Conservation (phyloP, 306 rosid species). For the Lotus japonicus region DNA sequence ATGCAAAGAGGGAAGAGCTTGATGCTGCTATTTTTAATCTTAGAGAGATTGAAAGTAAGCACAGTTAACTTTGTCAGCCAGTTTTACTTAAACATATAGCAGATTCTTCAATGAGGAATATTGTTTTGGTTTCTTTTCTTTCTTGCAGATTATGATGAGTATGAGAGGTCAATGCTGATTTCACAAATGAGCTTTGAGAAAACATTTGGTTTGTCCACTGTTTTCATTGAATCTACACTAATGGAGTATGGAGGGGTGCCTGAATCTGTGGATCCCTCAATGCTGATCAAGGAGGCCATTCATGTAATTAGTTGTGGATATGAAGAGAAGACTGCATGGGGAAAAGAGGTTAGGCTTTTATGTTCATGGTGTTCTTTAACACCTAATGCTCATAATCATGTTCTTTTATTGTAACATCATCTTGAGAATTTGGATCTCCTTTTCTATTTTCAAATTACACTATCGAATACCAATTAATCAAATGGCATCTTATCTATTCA, state of each 20-base stretch:
- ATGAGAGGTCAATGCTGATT: slow-evolving; percentile 95
- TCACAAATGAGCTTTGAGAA: slow-evolving; percentile 96
- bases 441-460: too few species aligned
- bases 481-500: slow-evolving; percentile 28
- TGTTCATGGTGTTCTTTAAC: neutral
- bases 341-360: slow-evolving; percentile 70
- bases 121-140: slow-evolving; percentile 13
- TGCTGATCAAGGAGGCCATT: slow-evolving; percentile 89
- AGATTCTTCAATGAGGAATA: slow-evolving; percentile 18
- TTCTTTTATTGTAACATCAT: neutral
- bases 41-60: slow-evolving; percentile 82
- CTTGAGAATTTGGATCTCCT: neutral
- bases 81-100: neutral
- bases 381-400: too few species aligned
- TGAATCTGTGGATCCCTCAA: slow-evolving; percentile 68
- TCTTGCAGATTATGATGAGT: slow-evolving; percentile 76
- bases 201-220: slow-evolving; percentile 90
- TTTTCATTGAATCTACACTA: slow-evolving; percentile 88
- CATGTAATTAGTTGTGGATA: slow-evolving; percentile 95
- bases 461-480: neutral
- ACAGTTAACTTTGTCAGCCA: neutral
- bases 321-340: slow-evolving; percentile 98
- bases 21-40: slow-evolving; percentile 98
- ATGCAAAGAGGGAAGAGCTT: slow-evolving; percentile 85
- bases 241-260: slow-evolving; percentile 98